A percentile compares a stretch with the other conserved stretches of the same genome.
These are phyloP conservation scores for Diospyros lotus DNA, from an alignment of 148 eudicot genomes.

Conservation along the genomic window DNA sequence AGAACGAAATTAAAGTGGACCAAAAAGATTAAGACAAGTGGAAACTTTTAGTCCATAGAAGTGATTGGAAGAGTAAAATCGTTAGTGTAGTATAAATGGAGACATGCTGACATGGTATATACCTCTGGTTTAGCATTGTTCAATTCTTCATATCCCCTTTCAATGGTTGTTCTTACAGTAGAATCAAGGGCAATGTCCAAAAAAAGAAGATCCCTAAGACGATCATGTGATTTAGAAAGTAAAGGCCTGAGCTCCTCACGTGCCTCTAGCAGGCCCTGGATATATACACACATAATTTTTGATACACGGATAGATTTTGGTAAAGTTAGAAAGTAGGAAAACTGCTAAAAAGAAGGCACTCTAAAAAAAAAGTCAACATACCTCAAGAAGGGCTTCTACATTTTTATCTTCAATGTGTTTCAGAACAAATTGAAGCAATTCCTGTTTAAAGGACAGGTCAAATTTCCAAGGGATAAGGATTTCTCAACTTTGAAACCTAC, in stretches of 20 bases:
- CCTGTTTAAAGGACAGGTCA: slow-evolving; percentile 38
- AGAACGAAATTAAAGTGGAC: neutral
- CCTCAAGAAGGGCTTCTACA: slow-evolving; percentile 91
- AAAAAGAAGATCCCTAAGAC: slow-evolving; percentile 87
- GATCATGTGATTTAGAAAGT: slow-evolving; percentile 55
- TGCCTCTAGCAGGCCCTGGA: slow-evolving; percentile 86
- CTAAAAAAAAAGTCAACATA: slow-evolving; percentile 17
- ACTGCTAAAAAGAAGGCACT: neutral
- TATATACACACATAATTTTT: neutral
- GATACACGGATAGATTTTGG: neutral
- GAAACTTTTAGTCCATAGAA: neutral
- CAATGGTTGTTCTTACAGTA: slow-evolving; percentile 80
- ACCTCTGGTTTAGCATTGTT: slow-evolving; percentile 89
- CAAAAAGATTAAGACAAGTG: neutral
- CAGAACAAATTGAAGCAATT: slow-evolving; percentile 72
- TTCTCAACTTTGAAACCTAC: neutral
- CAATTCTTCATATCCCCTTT: slow-evolving; percentile 92
- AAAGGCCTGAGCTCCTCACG: slow-evolving; percentile 79
- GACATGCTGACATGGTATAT: slow-evolving; percentile 15
- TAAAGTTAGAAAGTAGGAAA: neutral
- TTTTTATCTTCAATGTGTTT: slow-evolving; percentile 80
- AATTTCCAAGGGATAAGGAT: slow-evolving; percentile 4
- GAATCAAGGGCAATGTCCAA: slow-evolving; percentile 94
- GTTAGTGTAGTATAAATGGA: neutral
- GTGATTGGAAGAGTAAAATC: neutral